Evolutionary conservation across 2,329 filamentous ascomycete genomes (phyloP).

Genomic region (Beauveria scarabaeidicola): DNA sequence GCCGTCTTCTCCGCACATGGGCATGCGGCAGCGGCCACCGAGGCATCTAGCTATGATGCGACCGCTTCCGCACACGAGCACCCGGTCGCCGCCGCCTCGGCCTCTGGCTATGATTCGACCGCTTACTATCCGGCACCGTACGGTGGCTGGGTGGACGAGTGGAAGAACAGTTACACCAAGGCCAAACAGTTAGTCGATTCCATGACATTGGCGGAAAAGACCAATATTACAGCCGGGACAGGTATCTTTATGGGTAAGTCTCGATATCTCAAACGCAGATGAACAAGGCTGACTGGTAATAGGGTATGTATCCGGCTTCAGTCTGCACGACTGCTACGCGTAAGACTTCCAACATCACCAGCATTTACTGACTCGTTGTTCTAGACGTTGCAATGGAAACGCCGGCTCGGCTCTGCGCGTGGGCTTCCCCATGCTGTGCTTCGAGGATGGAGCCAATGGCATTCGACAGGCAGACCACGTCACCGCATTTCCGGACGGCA

Average conservation of each 20-base stretch:
- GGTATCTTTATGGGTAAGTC: conserved; percentile 59
- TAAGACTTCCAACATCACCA: too few species aligned
- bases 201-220: conserved; percentile 76
- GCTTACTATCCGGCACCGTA: conserved; percentile 64
- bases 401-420: conserved; percentile 62
- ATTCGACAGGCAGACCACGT: conserved; percentile 65
- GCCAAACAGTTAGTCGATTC: conserved; percentile 59
- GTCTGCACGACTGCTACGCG: too few species aligned
- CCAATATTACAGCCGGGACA: conserved; percentile 64
- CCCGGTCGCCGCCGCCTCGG: background rate
- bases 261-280: background rate
- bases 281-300: background rate
- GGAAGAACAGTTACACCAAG: conserved; percentile 62
- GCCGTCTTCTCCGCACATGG: background rate
- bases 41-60: conserved; percentile 26
- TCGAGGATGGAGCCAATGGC: conserved; percentile 64
- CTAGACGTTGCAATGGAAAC: conserved; percentile 63
- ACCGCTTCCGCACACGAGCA: conserved; percentile 30
- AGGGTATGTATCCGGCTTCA: background rate
- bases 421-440: conserved; percentile 62
- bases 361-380: background rate
- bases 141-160: conserved; percentile 61
- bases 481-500: conserved; percentile 72
- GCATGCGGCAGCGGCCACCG: background rate
- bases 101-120: conserved; percentile 31